These are phyloP conservation scores for Canna indica DNA, from an alignment of 176 grass and related monocot genomes.

Conservation along the genomic window DNA sequence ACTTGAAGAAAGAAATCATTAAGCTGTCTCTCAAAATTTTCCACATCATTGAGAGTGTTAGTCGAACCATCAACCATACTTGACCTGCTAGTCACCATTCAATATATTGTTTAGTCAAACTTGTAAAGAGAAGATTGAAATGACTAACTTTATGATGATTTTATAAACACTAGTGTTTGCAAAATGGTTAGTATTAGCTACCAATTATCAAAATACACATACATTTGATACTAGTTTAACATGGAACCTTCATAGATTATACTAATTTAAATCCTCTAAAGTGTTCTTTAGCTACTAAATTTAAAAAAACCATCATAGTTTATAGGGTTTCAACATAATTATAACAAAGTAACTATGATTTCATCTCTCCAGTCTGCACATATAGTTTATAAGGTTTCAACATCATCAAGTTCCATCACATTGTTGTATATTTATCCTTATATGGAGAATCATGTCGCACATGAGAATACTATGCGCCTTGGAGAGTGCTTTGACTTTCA, in stretches of 20 bases:
- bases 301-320: neutral
- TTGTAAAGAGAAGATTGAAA: slow-evolving; percentile 1
- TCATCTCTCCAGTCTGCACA: neutral
- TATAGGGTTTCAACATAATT: neutral
- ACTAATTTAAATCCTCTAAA: neutral
- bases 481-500: neutral
- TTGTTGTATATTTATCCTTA: neutral
- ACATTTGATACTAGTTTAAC: neutral
- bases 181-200: neutral
- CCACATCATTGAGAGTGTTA: slow-evolving; percentile 8
- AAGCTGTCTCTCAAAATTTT: slow-evolving; percentile 22
- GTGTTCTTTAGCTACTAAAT: neutral
- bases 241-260: neutral
- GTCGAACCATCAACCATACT: slow-evolving; percentile 24
- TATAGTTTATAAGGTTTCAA: no score
- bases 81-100: slow-evolving; percentile 20
- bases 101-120: slow-evolving; percentile 4
- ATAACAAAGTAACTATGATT: no score
- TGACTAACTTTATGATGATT: neutral
- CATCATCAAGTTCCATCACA: neutral
- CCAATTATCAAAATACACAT: neutral
- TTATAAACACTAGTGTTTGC: neutral
- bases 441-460: neutral
- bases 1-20: slow-evolving; percentile 31
- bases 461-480: neutral